phyloP scores from a whole-genome alignment of 2,329 filamentous ascomycete genomes.

The Cercospora sojina region DNA sequence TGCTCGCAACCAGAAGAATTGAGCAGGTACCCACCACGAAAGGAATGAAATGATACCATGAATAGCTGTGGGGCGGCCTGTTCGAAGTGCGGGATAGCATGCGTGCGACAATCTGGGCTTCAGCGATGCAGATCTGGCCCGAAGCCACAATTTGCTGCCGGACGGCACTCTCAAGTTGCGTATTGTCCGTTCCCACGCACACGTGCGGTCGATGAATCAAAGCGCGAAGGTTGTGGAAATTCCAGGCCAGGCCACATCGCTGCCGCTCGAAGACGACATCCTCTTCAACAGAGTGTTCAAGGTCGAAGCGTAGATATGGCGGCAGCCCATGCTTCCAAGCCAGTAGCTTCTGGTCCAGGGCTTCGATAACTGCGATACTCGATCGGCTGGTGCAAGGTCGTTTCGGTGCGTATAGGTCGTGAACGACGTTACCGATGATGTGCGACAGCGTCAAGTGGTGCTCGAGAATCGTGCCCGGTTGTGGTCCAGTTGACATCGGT shows the following conservation, averaged over 20 bases:
- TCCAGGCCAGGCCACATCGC: constrained; percentile 12
- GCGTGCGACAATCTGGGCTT: constrained; percentile 13
- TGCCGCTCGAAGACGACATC: constrained; percentile 3
- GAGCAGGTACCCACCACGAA: constrained; percentile 14
- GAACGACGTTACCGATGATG: constrained; percentile 14
- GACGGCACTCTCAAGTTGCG: neutral
- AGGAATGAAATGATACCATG: constrained; percentile 16
- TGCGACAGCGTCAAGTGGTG: constrained; percentile 1
- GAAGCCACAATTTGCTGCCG: constrained; percentile 10
- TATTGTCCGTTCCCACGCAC: neutral
- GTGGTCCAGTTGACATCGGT: neutral
- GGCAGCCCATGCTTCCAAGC: constrained; percentile 15
- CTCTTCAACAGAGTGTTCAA: constrained; percentile 9
- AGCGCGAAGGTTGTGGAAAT: constrained; percentile 17
- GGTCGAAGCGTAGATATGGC: constrained; percentile 17
- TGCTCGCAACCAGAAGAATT: constrained; percentile 17
- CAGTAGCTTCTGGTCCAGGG: constrained; percentile 15
- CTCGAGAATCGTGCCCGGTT: constrained; percentile 8
- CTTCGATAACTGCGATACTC: constrained; percentile 6
- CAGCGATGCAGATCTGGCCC: constrained; percentile 12
- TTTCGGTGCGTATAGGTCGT: constrained; percentile 16
- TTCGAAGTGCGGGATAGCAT: constrained; percentile 9
- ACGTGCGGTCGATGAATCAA: constrained; percentile 16
- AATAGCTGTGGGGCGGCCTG: constrained; percentile 8
- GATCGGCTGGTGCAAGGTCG: neutral